Base-by-base conservation (phyloP, 768 basidiomycete species). In the Lentinula guzmanii region DNA sequence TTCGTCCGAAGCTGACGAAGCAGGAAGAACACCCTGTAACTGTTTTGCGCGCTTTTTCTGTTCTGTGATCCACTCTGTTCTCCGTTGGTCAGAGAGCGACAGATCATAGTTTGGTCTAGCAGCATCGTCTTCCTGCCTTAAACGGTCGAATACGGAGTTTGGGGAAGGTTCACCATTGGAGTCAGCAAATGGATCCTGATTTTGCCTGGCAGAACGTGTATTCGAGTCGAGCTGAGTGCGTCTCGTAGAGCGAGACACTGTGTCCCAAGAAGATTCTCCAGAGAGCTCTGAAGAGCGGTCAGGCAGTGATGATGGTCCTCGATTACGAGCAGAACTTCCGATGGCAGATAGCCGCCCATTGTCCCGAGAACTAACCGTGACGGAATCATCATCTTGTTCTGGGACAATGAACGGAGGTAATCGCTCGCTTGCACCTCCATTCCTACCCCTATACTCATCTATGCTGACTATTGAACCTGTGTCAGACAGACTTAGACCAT, bases 401-500 rank as follows among this genome's bases (percentile, higher is more conserved):
- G 72, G 65, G 10, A 77, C 69, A 43, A 75, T 73, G 43, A 82
- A 78, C 1, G 81, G 79, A 50, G 87, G 77, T 1, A 85, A 83
- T 37, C 76, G 74, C 56, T 82, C 82, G 66, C 87, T 87, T 24
- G 21, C 6, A 48, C 11, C 8, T 60, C 77, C 79, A 65, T 87
- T 88, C 48, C 80, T 76, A 51, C 77, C 76, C 64, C 74, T 76
- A 74, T 86, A 86, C 65, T 92, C 89, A 46, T 95, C 90, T 69
- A 88, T 67, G 70, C 91, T 93, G 21, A 82, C 83, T 16, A 95
- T 74, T 8, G 93, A 95, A 9, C 85, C 86, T 2, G 93, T 91
- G 65, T 97, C 95, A 8, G 92, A 94, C 61, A 97, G 78, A 73
- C 89, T 91, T 13, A 90, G 93, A 0, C 93, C 93, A 70, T 97